Percentiles rank a stretch among this genome's conserved stretches.
Conservation (phyloP, 73 alveolate genomes). For the Blepharisma japonicum region DNA sequence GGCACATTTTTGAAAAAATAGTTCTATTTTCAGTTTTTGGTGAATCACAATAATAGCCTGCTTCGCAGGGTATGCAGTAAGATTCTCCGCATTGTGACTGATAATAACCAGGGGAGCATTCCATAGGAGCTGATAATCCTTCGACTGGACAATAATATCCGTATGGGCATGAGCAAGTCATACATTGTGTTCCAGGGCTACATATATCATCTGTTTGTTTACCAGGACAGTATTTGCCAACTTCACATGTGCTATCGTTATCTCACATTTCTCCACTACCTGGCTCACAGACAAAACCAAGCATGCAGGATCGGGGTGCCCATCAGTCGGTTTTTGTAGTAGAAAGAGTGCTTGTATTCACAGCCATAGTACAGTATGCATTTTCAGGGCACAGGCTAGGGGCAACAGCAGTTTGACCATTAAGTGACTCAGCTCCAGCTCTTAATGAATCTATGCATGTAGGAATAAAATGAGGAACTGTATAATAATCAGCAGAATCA, state of each 20-base stretch:
- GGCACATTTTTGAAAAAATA: neutral
- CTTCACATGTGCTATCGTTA: neutral
- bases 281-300: slow-evolving; percentile 6
- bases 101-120: slow-evolving; percentile 13
- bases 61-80: neutral
- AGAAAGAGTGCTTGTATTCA: neutral
- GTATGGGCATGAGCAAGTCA: neutral
- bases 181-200: neutral
- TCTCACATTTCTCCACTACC: slow-evolving; percentile 5
- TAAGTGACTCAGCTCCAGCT: neutral
- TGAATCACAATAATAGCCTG: slow-evolving; percentile 1
- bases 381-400: neutral
- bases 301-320: neutral
- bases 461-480: neutral
- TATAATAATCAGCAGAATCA: neutral
- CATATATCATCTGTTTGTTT: neutral
- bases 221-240: neutral
- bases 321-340: neutral
- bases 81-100: neutral
- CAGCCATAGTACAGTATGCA: neutral
- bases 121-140: neutral
- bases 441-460: neutral
- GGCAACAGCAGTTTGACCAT: neutral
- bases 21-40: neutral
- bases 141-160: slow-evolving; percentile 17